phyloP scores from a whole-genome alignment of 805 yeast species.

The Wickerhamomyces kurtzmanii region DNA sequence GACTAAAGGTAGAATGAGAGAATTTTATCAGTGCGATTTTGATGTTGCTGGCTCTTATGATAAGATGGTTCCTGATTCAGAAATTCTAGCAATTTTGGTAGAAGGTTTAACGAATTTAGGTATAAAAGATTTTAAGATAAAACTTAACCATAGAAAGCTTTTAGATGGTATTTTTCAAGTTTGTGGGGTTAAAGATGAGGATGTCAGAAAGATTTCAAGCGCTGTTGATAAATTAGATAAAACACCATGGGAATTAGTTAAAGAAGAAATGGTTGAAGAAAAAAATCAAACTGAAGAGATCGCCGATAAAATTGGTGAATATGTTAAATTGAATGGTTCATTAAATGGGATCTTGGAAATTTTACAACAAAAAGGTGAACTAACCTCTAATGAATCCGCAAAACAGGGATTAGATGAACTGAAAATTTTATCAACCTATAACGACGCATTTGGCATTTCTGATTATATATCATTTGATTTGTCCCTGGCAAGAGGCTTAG shows the following conservation, averaged over 20 bases:
- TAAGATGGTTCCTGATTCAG: conserved; percentile 94
- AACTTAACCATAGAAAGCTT: conserved; percentile 90
- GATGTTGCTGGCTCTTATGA: conserved; percentile 94
- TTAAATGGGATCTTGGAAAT: conserved; percentile 47
- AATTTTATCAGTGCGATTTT: conserved; percentile 97
- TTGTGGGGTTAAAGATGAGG: conserved; percentile 91
- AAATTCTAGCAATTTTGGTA: conserved; percentile 67
- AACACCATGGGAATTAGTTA: conserved; percentile 90
- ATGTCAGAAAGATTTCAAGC: conserved; percentile 84
- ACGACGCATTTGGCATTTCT: conserved; percentile 74
- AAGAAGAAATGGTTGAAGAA: conserved; percentile 84
- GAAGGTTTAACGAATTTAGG: conserved; percentile 84
- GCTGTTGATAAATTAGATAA: conserved; percentile 97
- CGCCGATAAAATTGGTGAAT: conserved; percentile 89
- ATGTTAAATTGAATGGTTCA: conserved; percentile 79
- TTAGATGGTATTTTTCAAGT: conserved; percentile 93
- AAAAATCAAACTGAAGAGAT: conserved; percentile 86
- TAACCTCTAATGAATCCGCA: conserved; percentile 63
- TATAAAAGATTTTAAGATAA: conserved; percentile 80
- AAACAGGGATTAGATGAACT: conserved; percentile 76
- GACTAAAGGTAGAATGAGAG: conserved; percentile 99
- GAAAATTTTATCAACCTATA: conserved; percentile 60
- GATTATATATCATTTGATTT: conserved; percentile 73
- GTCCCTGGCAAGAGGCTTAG: conserved; percentile 94
- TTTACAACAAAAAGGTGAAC: conserved; percentile 46